Evolutionary conservation across 805 yeast species (phyloP).

Genomic region (Cyberlindnera suaveolens): DNA sequence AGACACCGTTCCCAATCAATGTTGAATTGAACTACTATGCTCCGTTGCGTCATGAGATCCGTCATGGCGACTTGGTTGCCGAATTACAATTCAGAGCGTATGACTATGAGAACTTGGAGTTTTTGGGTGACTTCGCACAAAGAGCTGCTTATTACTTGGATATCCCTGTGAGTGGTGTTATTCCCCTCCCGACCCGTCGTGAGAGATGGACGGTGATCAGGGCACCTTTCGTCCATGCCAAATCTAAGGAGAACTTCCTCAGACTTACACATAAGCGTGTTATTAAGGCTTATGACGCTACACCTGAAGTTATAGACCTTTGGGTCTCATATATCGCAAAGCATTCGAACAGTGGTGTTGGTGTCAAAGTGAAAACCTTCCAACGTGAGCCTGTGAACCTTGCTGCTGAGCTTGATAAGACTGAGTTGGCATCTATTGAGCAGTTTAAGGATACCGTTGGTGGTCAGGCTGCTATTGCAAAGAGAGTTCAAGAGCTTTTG

Average conservation of each 20-base stretch:
- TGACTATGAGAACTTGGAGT: conserved; percentile 62
- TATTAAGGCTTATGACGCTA: conserved; percentile 76
- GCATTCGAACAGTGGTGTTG: conserved; percentile 75
- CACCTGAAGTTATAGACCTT: conserved; percentile 76
- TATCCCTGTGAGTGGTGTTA: conserved; percentile 76
- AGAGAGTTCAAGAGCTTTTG: conserved; percentile 65
- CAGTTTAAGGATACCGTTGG: conserved; percentile 4
- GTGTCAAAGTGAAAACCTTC: conserved; percentile 68
- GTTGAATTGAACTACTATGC: conserved; percentile 78
- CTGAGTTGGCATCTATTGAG: conserved; percentile 7
- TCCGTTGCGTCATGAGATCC: conserved; percentile 63
- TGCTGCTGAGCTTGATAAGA: conserved; percentile 32
- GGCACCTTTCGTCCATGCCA: conserved; percentile 92
- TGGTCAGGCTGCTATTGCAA: conserved; percentile 13
- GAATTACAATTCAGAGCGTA: conserved; percentile 67
- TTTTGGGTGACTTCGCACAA: conserved; percentile 78
- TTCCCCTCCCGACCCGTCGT: conserved; percentile 59
- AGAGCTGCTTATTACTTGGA: conserved; percentile 89
- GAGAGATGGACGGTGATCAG: conserved; percentile 91
- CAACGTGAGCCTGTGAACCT: conserved; percentile 44
- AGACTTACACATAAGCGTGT: conserved; percentile 76
- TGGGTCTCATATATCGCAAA: conserved; percentile 75
- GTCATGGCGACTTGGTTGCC: conserved; percentile 75
- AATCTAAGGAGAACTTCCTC: conserved; percentile 89
- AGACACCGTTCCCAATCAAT: conserved; percentile 72